phyloP scores from a whole-genome alignment of 306 rosid species.

The Notholithocarpus densiflorus region DNA sequence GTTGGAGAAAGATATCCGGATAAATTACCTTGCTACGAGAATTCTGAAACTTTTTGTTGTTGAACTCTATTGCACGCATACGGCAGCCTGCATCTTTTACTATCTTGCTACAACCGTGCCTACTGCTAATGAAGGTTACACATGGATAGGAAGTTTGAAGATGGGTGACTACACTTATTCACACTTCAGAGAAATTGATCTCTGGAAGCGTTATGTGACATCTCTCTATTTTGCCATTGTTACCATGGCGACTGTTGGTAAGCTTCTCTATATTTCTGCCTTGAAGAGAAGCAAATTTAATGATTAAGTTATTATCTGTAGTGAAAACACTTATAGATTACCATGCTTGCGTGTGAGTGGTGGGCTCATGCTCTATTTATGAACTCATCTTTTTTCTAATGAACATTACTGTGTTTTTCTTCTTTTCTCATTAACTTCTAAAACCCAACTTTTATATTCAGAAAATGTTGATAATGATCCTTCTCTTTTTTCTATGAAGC shows the following conservation, averaged over 20 bases:
- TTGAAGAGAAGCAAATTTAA: not conserved
- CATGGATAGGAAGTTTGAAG: conserved; percentile 73
- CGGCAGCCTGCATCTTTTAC: conserved; percentile 66
- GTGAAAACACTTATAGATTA: not conserved
- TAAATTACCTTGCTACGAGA: conserved; percentile 50
- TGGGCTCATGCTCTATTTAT: not conserved
- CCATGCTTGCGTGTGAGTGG: not conserved
- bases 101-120: conserved; percentile 68
- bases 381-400: not conserved
- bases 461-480: not conserved
- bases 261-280: conserved; percentile 4
- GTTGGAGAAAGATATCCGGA: conserved; percentile 53
- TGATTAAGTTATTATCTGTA: not conserved
- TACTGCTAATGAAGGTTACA: conserved; percentile 43
- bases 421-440: not conserved
- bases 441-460: not conserved
- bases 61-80: conserved; percentile 64
- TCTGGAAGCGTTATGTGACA: conserved; percentile 60
- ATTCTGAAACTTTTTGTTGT: conserved; percentile 57
- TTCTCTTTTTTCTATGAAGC: not conserved
- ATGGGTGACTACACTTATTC: conserved; percentile 56
- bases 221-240: conserved; percentile 70
- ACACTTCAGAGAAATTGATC: conserved; percentile 48
- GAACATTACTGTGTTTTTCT: not conserved
- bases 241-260: conserved; percentile 72